phyloP scores from a whole-genome alignment of 345 rosid genomes.

The Noccaea bulbosa region DNA sequence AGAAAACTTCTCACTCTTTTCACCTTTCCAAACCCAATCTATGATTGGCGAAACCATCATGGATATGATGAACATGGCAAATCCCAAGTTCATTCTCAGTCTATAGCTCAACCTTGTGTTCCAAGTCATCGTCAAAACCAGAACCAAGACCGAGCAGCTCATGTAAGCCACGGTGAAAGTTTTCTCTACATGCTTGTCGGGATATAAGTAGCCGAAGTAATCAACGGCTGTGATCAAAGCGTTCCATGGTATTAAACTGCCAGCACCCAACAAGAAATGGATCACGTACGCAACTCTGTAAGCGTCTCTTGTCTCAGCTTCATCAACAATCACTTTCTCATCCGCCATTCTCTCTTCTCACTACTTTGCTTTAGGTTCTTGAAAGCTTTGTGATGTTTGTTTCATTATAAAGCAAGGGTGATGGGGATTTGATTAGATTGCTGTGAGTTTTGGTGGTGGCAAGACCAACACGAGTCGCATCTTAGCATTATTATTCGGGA shows the following conservation, averaged over 20 bases:
- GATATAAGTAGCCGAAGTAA: conserved; percentile 76
- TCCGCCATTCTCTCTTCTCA: conserved; percentile 33
- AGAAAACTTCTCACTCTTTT: conserved; percentile 40
- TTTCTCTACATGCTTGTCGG: conserved; percentile 70
- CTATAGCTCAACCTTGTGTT: conserved; percentile 61
- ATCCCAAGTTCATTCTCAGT: conserved; percentile 79
- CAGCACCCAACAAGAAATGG: conserved; percentile 92
- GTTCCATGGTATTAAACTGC: conserved; percentile 96
- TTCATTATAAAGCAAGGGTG: conserved; percentile 36
- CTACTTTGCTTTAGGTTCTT: conserved; percentile 5
- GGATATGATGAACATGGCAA: conserved; percentile 69
- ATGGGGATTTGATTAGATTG: conserved; percentile 35
- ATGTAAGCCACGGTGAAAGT: conserved; percentile 92
- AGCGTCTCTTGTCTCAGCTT: conserved; percentile 57
- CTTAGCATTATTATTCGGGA: conserved; percentile 37
- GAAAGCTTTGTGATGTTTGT: conserved; percentile 21
- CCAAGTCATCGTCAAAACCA: conserved; percentile 57
- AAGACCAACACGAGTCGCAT: conserved; percentile 35
- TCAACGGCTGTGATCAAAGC: conserved; percentile 89
- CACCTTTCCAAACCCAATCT: conserved; percentile 61
- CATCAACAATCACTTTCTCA: conserved; percentile 34
- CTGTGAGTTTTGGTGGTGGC: conserved; percentile 38
- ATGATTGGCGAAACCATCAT: conserved; percentile 68
- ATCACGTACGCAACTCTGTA: conserved; percentile 73
- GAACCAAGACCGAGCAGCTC: conserved; percentile 73